Percentiles rank a stretch among this genome's conserved stretches.
Conservation (phyloP, 1,284 basidiomycete species). For the Sporisorium graminicola region DNA sequence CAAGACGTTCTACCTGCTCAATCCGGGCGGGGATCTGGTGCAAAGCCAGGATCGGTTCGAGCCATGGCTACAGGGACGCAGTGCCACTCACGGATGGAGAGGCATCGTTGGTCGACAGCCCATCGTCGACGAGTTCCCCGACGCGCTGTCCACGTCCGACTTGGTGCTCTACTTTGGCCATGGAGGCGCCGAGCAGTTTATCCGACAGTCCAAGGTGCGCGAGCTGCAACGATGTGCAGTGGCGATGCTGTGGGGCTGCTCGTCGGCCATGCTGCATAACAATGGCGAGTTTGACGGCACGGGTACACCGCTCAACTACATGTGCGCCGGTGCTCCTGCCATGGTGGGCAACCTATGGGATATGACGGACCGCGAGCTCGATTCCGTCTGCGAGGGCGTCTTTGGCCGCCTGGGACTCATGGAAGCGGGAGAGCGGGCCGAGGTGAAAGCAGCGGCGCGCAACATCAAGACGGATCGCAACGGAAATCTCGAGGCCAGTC, state of each 20-base stretch:
- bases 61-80: conserved; percentile 75
- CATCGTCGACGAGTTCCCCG: conserved; percentile 57
- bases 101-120: conserved; percentile 81
- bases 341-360: conserved; percentile 97
- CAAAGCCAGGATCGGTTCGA: conserved; percentile 86
- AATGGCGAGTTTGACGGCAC: conserved; percentile 93
- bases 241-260: conserved; percentile 99
- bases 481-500: conserved; percentile 27
- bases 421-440: conserved; percentile 47
- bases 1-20: conserved; percentile 84
- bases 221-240: conserved; percentile 85
- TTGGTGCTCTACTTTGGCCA: conserved; percentile 87
- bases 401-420: conserved; percentile 80
- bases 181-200: conserved; percentile 93
- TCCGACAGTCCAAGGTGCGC: conserved; percentile 81
- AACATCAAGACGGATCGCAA: conserved; percentile 29
- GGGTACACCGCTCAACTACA: conserved; percentile 93
- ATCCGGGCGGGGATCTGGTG: conserved; percentile 89
- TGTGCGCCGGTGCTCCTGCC: conserved; percentile 94
- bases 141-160: conserved; percentile 54
- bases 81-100: conserved; percentile 80
- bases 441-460: conserved; percentile 29
- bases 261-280: conserved; percentile 86
- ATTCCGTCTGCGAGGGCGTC: conserved; percentile 87
- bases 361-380: conserved; percentile 96